These are phyloP conservation scores for Xylogone sp. DNA, from an alignment of 2,329 filamentous ascomycete genomes.

Conservation along the genomic window DNA sequence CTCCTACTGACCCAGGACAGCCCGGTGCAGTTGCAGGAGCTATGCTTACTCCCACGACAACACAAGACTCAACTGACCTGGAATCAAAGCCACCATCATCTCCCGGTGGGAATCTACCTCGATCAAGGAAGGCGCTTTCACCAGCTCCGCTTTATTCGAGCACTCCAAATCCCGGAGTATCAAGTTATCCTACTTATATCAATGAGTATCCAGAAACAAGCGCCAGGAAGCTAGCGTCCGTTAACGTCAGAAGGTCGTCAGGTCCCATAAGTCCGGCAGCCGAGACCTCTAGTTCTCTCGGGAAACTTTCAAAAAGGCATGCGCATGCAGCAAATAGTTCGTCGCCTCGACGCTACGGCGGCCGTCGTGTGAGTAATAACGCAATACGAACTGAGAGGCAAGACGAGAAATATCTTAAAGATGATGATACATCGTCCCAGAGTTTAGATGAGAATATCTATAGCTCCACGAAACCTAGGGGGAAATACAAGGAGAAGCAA, in stretches of 20 bases:
- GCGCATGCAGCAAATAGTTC: constrained; percentile 30
- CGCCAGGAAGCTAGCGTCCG: constrained; percentile 19
- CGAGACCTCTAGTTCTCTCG: constrained; percentile 9
- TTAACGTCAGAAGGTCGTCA: constrained; percentile 23
- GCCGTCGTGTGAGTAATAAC: constrained; percentile 20
- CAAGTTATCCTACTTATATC: constrained; percentile 29
- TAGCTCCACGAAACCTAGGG: constrained; percentile 22
- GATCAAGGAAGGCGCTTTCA: constrained; percentile 24
- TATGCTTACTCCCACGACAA: constrained; percentile 17
- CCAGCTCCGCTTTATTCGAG: constrained; percentile 16
- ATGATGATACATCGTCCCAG: constrained; percentile 24
- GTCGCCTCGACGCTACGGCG: constrained; percentile 25
- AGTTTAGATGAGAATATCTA: constrained; percentile 26
- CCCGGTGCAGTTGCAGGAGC: constrained; percentile 22
- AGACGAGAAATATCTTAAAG: constrained; percentile 13
- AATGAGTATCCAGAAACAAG: constrained; percentile 30
- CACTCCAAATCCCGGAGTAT: not conserved
- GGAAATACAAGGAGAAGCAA: constrained; percentile 26
- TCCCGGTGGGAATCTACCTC: constrained; percentile 17
- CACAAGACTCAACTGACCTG: constrained; percentile 22
- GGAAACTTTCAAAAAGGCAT: constrained; percentile 26
- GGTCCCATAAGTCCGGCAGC: constrained; percentile 7
- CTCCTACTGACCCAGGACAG: constrained; percentile 23
- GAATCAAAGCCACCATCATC: constrained; percentile 14
- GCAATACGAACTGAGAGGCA: constrained; percentile 16